Evolutionary conservation across 2,329 filamentous ascomycete species (phyloP), one percentile per base, ranked within the genome.

Genomic region (Colletotrichum brevisporum): DNA sequence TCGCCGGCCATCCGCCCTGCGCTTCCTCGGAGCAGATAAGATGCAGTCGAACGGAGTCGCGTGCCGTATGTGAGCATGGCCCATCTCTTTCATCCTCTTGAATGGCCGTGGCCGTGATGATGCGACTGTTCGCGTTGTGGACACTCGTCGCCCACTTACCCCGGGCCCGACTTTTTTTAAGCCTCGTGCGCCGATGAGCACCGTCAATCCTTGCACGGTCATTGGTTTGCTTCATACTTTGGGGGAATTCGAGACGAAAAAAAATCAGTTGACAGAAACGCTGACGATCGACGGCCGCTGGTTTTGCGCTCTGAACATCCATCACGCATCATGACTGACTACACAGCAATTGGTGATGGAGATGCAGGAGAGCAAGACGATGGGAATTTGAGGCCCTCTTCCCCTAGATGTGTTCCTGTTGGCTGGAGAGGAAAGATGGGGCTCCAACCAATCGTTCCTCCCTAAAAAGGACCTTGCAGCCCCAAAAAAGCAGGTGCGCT

Each of bases 111-210:
- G 50, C 26, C 62, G 50, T 31, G 66, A 65, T 41, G 50, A 60
- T 65, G 66, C 66, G 50, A 66, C 55, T 47, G 45, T 58, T 55
- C 56, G 62, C 66, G 62, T 31, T 31, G 66, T 69, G 62, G 66
- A 69, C 66, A 69, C 66, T 69, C 48, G 55, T 66, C 52, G 51
- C 66, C 66, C 66, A 69, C 66, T 66, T 69, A 56, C 62, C 55
- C 53, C 55, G 50, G 66, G 66, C 62, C 66, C 66, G 62, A 66
- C 62, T 66, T 66, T 67, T 67, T 69, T 56, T 66, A 51, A 55
- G 27, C 54, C 61, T 69, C 62, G 55, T 59, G 66, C 62, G 55
- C 62, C 55, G 66, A 56, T 27, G 66, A 69, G 62, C 66, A 69
- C 66, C 62, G 66, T 66, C 62, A 69, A 69, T 69, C 66, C 66